A percentile compares a stretch with the other conserved stretches of the same genome.
phyloP scores from a whole-genome alignment of 2,329 filamentous ascomycete genomes.

The Parasarocladium wereldwijsianum region DNA sequence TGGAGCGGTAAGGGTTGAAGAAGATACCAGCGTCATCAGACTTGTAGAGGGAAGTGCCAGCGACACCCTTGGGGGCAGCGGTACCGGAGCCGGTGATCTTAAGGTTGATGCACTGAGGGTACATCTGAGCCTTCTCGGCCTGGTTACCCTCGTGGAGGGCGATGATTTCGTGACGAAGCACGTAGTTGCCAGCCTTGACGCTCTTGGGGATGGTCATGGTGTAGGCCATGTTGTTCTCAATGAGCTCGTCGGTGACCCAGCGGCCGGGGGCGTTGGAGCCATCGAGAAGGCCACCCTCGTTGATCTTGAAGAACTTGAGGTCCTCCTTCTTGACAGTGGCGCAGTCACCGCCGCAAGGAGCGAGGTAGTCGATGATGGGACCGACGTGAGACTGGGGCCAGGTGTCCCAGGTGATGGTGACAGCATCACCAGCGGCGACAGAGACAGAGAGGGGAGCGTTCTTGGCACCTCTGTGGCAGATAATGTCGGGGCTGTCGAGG shows the following conservation, averaged over 20 bases:
- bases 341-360: slow-evolving; percentile 34
- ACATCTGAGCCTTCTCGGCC: slow-evolving; percentile 27
- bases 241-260: slow-evolving; percentile 38
- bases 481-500: slow-evolving; percentile 19
- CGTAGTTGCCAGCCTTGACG: slow-evolving; percentile 23
- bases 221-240: slow-evolving; percentile 23
- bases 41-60: slow-evolving; percentile 13
- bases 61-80: slow-evolving; percentile 14
- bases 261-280: slow-evolving; percentile 18
- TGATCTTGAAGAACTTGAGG: slow-evolving; percentile 45
- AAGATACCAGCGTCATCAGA: slow-evolving; percentile 13
- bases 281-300: slow-evolving; percentile 25
- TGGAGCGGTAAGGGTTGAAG: slow-evolving; percentile 12
- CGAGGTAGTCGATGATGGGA: slow-evolving; percentile 43
- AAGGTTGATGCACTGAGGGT: slow-evolving; percentile 34
- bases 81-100: slow-evolving; percentile 23
- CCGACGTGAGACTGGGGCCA: slow-evolving; percentile 49
- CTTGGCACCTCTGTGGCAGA: slow-evolving; percentile 21
- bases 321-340: slow-evolving; percentile 30
- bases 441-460: slow-evolving; percentile 12
- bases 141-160: slow-evolving; percentile 28
- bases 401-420: slow-evolving; percentile 34
- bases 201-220: slow-evolving; percentile 16
- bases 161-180: slow-evolving; percentile 37
- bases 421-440: slow-evolving; percentile 9